Evolutionary conservation across 306 rosid genomes (phyloP), one percentile per base, ranked within the genome.

Genomic region (Spatholobus suberectus): DNA sequence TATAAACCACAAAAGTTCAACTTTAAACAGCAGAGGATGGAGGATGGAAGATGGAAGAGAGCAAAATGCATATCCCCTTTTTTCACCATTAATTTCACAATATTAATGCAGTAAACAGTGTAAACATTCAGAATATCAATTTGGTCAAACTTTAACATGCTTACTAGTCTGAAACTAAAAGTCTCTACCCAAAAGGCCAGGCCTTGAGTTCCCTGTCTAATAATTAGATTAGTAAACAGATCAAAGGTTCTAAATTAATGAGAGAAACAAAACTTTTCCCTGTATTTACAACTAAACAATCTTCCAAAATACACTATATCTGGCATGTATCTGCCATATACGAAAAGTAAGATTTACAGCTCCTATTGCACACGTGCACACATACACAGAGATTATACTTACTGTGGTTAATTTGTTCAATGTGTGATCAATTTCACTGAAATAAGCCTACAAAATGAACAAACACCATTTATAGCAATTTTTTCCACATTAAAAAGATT

Each of bases 351-450:
- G 70, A 79, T 62, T 76, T 20, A 32, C 70, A 59, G 43, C 52
- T 43, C 20, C 63, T 67, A 34, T 74, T 43, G 18, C 77, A 63
- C 24, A 21, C 5, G 18, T 58, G 17, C 5, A 12, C 59, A 58
- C 5, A 24, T 10, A n/a, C 20, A 51, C 26, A 23, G 8, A 62
- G 24, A 57, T 2, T 41, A 65, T 20, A 75, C 94, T 68, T 88
- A 92, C 98, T 32, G 97, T 90, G 62, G 94, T 89, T 88, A 94
- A 83, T 84, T 87, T 92, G 89, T 94, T 94, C 91, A 94, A 81
- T 24, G 97, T 94, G 68, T 93, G 89, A 79, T 92, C 98, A 73
- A 94, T 88, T 86, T 92, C 96, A 97, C 93, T 94, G 82, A 94
- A 94, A 90, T 94, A 94, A 81, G 97, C 97, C 98, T 94, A 93